These are phyloP conservation scores for Viola pubescens DNA, from an alignment of 441 rosid species.

Conservation along the genomic window DNA sequence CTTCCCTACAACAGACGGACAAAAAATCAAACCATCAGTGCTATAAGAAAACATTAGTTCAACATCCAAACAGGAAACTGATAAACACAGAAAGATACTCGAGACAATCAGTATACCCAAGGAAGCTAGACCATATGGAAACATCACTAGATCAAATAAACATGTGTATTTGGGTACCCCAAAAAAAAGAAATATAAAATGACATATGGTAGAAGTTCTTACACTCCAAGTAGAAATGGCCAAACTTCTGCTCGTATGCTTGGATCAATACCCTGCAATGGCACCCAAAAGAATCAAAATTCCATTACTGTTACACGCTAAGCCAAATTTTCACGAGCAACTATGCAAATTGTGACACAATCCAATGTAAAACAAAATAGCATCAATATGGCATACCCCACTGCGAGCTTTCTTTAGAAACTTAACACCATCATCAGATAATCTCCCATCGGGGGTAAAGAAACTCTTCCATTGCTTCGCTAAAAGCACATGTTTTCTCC, in stretches of 20 bases:
- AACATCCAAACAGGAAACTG: not conserved
- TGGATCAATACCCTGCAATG: slow-evolving; percentile 76
- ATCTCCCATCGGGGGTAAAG: slow-evolving; percentile 63
- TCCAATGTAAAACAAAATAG: too few species aligned
- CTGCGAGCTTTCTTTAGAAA: slow-evolving; percentile 85
- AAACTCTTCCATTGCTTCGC: slow-evolving; percentile 64
- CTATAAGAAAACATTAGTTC: not conserved
- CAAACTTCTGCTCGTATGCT: slow-evolving; percentile 85
- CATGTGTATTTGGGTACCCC: not conserved
- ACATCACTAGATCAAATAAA: too few species aligned
- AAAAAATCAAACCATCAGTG: too few species aligned
- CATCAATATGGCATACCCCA: slow-evolving; percentile 45
- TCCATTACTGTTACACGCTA: too few species aligned
- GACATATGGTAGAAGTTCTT: slow-evolving; percentile 20
- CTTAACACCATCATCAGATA: slow-evolving; percentile 64
- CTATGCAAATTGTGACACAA: too few species aligned
- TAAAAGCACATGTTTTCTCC: slow-evolving; percentile 75
- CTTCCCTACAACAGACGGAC: not conserved
- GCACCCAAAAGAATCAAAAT: slow-evolving; percentile 15
- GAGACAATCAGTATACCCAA: too few species aligned
- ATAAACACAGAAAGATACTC: not conserved
- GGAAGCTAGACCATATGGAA: too few species aligned
- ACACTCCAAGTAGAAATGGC: slow-evolving; percentile 98
- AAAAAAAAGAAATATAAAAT: not conserved
- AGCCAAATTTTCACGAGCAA: too few species aligned